A percentile compares a stretch with the other conserved stretches of the same genome.
phyloP scores from a whole-genome alignment of 2,329 filamentous ascomycete genomes.

The Aspergillus ruber region DNA sequence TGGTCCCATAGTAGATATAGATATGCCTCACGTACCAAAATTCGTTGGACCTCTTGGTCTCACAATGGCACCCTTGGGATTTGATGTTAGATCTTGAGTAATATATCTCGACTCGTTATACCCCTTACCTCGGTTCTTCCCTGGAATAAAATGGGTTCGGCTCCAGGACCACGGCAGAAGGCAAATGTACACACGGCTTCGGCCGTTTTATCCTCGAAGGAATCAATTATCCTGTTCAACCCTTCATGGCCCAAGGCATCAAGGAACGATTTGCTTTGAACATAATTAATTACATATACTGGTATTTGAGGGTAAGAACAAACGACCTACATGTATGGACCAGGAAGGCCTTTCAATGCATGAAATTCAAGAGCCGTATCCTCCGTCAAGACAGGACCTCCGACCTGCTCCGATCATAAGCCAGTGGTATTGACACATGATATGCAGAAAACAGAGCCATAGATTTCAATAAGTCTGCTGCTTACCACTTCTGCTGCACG shows the following conservation, averaged over 20 bases:
- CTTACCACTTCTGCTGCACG: conserved; percentile 70
- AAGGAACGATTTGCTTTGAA: conserved; percentile 84
- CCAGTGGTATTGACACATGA: neutral
- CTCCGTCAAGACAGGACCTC: conserved; percentile 87
- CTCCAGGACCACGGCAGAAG: conserved; percentile 77
- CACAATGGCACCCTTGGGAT: conserved; percentile 67
- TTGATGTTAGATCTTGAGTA: neutral
- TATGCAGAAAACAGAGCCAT: neutral
- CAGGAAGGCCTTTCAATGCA: conserved; percentile 82
- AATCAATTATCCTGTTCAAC: conserved; percentile 81
- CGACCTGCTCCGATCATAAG: conserved; percentile 48
- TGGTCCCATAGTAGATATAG: neutral
- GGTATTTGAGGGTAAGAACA: neutral
- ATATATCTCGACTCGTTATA: neutral
- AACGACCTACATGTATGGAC: conserved; percentile 75
- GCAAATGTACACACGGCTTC: conserved; percentile 95
- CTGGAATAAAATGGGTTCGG: conserved; percentile 83
- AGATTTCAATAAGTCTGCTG: neutral
- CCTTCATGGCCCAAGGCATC: conserved; percentile 72
- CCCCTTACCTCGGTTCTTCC: conserved; percentile 68
- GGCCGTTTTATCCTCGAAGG: conserved; percentile 83
- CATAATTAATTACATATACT: conserved; percentile 3
- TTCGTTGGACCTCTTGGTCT: conserved; percentile 68
- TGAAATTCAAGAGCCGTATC: conserved; percentile 93
- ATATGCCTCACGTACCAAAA: conserved; percentile 61